Evolutionary conservation across 805 yeast species (phyloP), one percentile per base, ranked within the genome.

Genomic region (Candida pseudoglaebosa): DNA sequence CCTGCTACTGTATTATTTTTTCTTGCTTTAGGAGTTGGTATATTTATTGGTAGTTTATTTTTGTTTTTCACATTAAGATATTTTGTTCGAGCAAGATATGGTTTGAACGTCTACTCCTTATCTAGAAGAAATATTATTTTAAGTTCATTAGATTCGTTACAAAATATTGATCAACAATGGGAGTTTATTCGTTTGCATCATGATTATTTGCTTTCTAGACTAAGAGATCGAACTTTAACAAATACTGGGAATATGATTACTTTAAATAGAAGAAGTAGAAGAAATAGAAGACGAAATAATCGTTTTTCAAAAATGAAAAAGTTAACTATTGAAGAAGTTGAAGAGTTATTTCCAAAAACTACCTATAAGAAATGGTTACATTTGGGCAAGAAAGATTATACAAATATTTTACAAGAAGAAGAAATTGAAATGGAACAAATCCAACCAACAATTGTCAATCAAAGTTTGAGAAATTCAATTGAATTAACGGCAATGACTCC

Each of bases 1-100:
- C 84, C 85, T 1, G 76, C 84, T 1, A 78, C 84, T 1, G 78
- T 79, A 24, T 59, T 81, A 21, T 81, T 81, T 57, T 78, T 79
- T 56, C 59, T 81, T 9, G 84, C 86, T 1, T 65, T 81, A 24
- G 75, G 81, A 1, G 75, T 79, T 10, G 86, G 85, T 3, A 72
- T 78, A 9, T 51, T 72, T 16, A 78, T 80, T 28, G 84, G 84
- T 4, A 15, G 67, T 0, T 53, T 78, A 19, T 78, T 81, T 48
- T 46, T 78, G 6, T 78, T 78, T 57, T 79, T 81, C 66, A 76
- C 85, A 8, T 51, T 76, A 37, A 60, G 84, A 35, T 80, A 81
- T 54, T 73, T 80, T 47, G 68, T 80, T 3, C 61, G 85, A 37
- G 67, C 82, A 4, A 69, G 65, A 40, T 71, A 68, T 47, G 86